phyloP scores from a whole-genome alignment of 2,329 filamentous ascomycete genomes.

The Fusarium sp. region DNA sequence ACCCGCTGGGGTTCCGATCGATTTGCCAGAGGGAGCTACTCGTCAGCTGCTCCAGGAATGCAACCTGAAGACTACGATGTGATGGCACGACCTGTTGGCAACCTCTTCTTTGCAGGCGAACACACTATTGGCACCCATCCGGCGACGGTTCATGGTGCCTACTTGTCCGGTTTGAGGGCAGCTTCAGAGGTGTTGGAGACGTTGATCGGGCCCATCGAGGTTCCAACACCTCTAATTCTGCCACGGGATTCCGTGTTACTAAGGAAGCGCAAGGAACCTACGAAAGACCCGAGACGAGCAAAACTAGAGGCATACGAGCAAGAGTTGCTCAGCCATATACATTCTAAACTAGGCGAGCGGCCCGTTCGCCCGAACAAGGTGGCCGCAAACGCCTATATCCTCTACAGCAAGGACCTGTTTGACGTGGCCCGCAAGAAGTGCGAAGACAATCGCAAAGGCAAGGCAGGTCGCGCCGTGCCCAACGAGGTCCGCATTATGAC shows the following conservation, averaged over 20 bases:
- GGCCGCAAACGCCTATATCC: conserved; percentile 85
- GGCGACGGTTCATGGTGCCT: conserved; percentile 96
- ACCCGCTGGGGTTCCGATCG: conserved; percentile 93
- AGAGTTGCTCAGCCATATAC: conserved; percentile 64
- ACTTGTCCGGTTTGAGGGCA: conserved; percentile 90
- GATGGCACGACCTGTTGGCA: conserved; percentile 87
- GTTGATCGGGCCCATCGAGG: conserved; percentile 82
- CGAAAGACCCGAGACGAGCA: conserved; percentile 62
- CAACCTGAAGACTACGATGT: conserved; percentile 89
- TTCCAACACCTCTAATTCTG: conserved; percentile 80
- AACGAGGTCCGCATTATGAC: conserved; percentile 89
- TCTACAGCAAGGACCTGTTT: conserved; percentile 85
- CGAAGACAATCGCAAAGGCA: conserved; percentile 72
- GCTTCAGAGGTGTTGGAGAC: conserved; percentile 86
- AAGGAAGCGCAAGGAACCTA: conserved; percentile 66
- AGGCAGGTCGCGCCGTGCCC: conserved; percentile 70
- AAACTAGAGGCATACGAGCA: conserved; percentile 68
- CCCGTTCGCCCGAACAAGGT: conserved; percentile 79
- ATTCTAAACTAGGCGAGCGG: conserved; percentile 75
- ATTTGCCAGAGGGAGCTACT: conserved; percentile 95
- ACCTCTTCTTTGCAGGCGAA: conserved; percentile 94
- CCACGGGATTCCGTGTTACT: conserved; percentile 66
- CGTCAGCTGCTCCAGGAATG: conserved; percentile 87
- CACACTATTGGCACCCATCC: conserved; percentile 96
- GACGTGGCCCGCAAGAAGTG: conserved; percentile 71